phyloP scores from a whole-genome alignment of 1,139 yeast genomes.

The Candida sojae region DNA sequence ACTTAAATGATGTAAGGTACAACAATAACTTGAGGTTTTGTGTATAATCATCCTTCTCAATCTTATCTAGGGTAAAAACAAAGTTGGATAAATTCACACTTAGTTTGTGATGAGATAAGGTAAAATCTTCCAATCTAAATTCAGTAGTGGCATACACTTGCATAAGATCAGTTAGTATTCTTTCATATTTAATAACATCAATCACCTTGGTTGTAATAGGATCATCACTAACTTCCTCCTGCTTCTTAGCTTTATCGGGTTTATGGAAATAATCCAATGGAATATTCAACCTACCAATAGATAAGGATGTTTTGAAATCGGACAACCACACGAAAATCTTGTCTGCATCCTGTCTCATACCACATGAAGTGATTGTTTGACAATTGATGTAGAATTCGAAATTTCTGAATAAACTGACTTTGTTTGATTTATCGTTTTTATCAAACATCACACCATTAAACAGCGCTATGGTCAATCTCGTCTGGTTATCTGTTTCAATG shows the following conservation, averaged over 20 bases:
- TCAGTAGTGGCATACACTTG: conserved; percentile 17
- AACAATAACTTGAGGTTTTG: conserved; percentile 12
- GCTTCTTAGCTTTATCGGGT: neutral
- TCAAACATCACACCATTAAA: conserved; percentile 34
- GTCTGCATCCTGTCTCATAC: conserved; percentile 14
- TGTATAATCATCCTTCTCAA: conserved; percentile 12
- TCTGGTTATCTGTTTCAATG: conserved; percentile 20
- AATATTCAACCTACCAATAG: conserved; percentile 28
- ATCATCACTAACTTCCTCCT: neutral
- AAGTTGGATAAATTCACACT: conserved; percentile 23
- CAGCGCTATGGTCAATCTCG: conserved; percentile 24
- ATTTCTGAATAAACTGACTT: conserved; percentile 27
- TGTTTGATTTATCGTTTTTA: conserved; percentile 15
- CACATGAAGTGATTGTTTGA: conserved; percentile 27
- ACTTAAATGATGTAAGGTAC: conserved; percentile 27
- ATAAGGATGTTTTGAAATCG: conserved; percentile 21
- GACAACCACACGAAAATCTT: conserved; percentile 15
- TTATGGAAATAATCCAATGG: conserved; percentile 25
- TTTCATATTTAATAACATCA: conserved; percentile 11
- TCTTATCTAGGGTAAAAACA: conserved; percentile 17
- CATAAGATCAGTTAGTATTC: conserved; percentile 10
- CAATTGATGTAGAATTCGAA: conserved; percentile 29
- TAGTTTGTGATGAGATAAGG: conserved; percentile 19
- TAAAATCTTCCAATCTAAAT: conserved; percentile 34
- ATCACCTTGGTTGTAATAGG: neutral